Evolutionary conservation across 73 alveolate genomes (phyloP).

Genomic region (Paramecium primaurelia): DNA sequence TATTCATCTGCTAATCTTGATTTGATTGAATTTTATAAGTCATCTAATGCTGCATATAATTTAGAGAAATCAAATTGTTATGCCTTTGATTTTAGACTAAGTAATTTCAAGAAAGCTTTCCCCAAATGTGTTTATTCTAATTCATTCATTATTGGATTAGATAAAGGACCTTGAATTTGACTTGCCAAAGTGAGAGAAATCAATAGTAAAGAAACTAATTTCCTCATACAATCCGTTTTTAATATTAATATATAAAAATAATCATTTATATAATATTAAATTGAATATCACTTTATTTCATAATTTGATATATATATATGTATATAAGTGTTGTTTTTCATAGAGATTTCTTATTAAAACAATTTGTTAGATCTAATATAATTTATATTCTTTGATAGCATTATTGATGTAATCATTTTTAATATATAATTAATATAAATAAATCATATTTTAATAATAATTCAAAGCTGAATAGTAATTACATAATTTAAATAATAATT

Average conservation of each 20-base stretch:
- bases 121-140: conserved; percentile 31
- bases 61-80: conserved; percentile 35
- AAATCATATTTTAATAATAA: no score
- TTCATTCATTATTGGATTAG: conserved; percentile 14
- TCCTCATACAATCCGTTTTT: conserved; percentile 25
- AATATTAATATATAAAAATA: background rate
- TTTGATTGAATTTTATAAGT: conserved; percentile 1
- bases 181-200: background rate
- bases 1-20: background rate
- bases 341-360: background rate
- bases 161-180: background rate
- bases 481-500: no score
- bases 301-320: background rate
- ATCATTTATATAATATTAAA: background rate
- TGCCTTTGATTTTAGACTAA: conserved; percentile 39
- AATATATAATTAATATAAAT: no score
- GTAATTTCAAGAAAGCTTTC: background rate
- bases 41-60: conserved; percentile 33
- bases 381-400: background rate
- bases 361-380: background rate
- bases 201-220: background rate
- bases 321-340: background rate
- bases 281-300: background rate
- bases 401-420: no score
- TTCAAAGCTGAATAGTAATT: background rate